Conservation (phyloP, 306 rosid genomes). For the Cucumis sativus region DNA sequence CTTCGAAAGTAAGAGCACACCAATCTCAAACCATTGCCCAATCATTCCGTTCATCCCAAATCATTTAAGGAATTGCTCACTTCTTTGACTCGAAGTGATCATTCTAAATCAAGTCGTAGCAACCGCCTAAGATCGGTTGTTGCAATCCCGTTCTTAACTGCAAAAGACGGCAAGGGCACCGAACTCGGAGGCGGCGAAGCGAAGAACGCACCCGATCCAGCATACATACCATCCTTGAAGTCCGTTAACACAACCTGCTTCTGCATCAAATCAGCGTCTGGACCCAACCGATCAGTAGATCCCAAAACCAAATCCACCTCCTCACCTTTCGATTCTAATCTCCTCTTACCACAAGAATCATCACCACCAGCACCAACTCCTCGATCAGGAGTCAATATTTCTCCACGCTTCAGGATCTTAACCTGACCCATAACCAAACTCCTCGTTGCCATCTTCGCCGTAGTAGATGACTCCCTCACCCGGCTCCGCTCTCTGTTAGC, state of each 20-base stretch:
- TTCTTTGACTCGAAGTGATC: neutral
- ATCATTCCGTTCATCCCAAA: too few relatives aligned
- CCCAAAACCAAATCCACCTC: slow-evolving; percentile 33
- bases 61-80: neutral
- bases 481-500: slow-evolving; percentile 13
- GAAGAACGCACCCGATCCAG: slow-evolving; percentile 35
- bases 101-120: slow-evolving; percentile 39
- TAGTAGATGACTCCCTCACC: slow-evolving; percentile 3
- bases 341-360: neutral
- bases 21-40: neutral
- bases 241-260: slow-evolving; percentile 48
- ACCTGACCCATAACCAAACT: slow-evolving; percentile 52
- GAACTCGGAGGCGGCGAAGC: slow-evolving; percentile 73
- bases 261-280: slow-evolving; percentile 45
- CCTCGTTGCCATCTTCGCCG: slow-evolving; percentile 10
- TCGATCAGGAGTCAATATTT: slow-evolving; percentile 17
- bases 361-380: neutral
- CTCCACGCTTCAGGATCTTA: slow-evolving; percentile 79
- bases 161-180: slow-evolving; percentile 51
- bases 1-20: neutral
- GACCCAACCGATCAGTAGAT: slow-evolving; percentile 59
- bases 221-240: slow-evolving; percentile 33
- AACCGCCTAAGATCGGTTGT: slow-evolving; percentile 43
- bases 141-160: slow-evolving; percentile 39
- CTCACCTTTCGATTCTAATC: neutral